These are phyloP conservation scores for Torulaspora delbrueckii DNA, from an alignment of 805 yeast species.

Conservation along the genomic window DNA sequence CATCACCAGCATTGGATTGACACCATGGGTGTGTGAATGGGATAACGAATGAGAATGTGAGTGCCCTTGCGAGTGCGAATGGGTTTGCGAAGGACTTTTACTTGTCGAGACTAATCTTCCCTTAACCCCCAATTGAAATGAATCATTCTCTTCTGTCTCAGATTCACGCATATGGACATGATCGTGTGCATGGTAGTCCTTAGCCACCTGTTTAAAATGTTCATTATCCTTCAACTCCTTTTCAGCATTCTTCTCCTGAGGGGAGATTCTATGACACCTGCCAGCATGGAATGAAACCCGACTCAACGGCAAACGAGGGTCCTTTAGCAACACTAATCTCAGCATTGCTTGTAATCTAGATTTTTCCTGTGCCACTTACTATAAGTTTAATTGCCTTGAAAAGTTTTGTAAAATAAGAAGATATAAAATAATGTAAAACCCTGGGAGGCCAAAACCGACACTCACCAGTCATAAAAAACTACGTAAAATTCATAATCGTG, in stretches of 20 bases:
- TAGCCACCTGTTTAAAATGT: slow-evolving; percentile 14
- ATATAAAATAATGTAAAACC: neutral
- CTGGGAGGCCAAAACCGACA: neutral
- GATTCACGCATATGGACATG: slow-evolving; percentile 42
- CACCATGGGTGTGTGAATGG: slow-evolving; percentile 37
- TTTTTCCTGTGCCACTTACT: too few species aligned
- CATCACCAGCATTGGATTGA: slow-evolving; percentile 34
- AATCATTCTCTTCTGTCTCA: slow-evolving; percentile 41
- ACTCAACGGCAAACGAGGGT: neutral
- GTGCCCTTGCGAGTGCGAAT: slow-evolving; percentile 1
- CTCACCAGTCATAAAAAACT: neutral
- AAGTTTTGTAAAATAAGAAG: neutral
- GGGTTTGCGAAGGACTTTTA: neutral
- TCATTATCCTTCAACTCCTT: slow-evolving; percentile 18
- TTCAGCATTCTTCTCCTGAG: slow-evolving; percentile 15
- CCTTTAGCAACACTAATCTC: neutral
- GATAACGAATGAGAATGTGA: slow-evolving; percentile 19
- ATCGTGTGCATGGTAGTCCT: slow-evolving; percentile 29
- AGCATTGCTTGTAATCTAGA: neutral
- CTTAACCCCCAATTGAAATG: slow-evolving; percentile 35
- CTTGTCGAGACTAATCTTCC: neutral
- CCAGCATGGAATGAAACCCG: slow-evolving; percentile 1
- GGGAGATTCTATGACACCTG: slow-evolving; percentile 1
- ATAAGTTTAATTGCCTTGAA: neutral
- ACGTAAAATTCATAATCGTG: neutral